Evolutionary conservation across 208 protist genomes (phyloP).

Genomic region (Leishmania braziliensis): DNA sequence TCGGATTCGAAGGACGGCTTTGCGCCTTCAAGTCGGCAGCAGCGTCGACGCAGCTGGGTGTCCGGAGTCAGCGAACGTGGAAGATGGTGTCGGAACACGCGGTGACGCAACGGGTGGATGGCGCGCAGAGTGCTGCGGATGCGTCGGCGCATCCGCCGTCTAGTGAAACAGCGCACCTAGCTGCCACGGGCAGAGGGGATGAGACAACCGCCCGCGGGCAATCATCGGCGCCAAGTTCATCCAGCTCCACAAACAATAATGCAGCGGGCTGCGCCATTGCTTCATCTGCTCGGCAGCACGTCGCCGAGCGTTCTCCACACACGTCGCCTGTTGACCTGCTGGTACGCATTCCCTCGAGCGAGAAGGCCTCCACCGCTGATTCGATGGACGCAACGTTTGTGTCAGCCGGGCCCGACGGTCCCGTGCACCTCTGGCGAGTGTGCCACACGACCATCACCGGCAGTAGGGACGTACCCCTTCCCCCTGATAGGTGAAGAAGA

Average conservation of each 20-base stretch:
- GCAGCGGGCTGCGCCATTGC: background rate
- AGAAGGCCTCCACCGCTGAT: background rate
- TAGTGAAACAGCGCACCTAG: background rate
- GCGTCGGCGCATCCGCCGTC: background rate
- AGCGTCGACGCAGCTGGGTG: background rate
- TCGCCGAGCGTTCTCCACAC: background rate
- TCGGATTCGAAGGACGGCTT: slow-evolving; percentile 24
- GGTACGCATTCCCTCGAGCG: background rate
- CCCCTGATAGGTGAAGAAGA: background rate
- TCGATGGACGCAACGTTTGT: background rate
- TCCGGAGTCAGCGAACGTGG: background rate
- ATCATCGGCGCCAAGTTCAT: background rate
- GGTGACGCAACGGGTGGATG: background rate
- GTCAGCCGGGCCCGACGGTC: slow-evolving; percentile 7
- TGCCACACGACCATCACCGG: background rate
- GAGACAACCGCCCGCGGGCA: background rate
- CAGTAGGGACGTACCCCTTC: background rate
- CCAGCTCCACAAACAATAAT: background rate
- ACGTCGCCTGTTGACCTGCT: slow-evolving; percentile 13
- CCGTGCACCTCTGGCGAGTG: slow-evolving; percentile 30
- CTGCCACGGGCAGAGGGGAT: background rate
- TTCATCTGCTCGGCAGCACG: background rate
- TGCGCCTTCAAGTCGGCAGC: slow-evolving; percentile 13
- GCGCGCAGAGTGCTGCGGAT: background rate
- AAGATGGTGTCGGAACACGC: background rate